Base-by-base conservation (phyloP, 768 basidiomycete species). In the Dendrothele bispora region DNA sequence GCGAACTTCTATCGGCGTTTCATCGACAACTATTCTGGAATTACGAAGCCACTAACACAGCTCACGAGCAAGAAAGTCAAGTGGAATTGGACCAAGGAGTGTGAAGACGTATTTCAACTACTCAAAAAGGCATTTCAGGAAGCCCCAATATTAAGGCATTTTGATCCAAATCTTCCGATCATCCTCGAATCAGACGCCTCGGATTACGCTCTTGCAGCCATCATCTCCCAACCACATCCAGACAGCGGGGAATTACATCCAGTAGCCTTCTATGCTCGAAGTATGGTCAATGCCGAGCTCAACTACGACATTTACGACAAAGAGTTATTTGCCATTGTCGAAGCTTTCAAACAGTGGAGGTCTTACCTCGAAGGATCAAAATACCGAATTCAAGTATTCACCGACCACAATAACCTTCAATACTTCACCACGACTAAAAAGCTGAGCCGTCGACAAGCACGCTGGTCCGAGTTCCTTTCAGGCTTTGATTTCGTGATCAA, bases 261-360 rank as follows among this genome's bases (percentile, higher is more conserved):
- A 4, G 44, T 68, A 15, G 55, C 57, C 2, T 68, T 58, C 46
- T 46, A 46, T 25, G 58, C 56, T 17, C 32, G 51, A 4, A 52
- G 27, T 11, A 39, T 61, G 3, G 42, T 25, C 2, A 8, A 46
- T 1, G 49, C 66, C 0, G 62, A 71, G 37, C 39, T 54, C 10
- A 70, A 69, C 51, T 69, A 70, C 53, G 54, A 61, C 35, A 61
- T 63, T 14, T 55, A 64, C 49, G 65, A 71, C 49, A 69, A 68
- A 49, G 70, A 71, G 46, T 46, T 71, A 2, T 51, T 69, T 3
- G 68, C 68, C 5, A 63, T 70, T 22, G 54, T 70, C 17, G 44
- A 56, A 27, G n/a, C n/a, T n/a, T n/a, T n/a, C n/a, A n/a, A n/a
- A n/a, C n/a, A n/a, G n/a, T n/a, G n/a, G n/a, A n/a, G n/a, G n/a